Percentiles rank a stretch among this genome's conserved stretches.
These are phyloP conservation scores for Lichenothelia convexa DNA, from an alignment of 495 filamentous ascomycete genomes.

Conservation along the genomic window DNA sequence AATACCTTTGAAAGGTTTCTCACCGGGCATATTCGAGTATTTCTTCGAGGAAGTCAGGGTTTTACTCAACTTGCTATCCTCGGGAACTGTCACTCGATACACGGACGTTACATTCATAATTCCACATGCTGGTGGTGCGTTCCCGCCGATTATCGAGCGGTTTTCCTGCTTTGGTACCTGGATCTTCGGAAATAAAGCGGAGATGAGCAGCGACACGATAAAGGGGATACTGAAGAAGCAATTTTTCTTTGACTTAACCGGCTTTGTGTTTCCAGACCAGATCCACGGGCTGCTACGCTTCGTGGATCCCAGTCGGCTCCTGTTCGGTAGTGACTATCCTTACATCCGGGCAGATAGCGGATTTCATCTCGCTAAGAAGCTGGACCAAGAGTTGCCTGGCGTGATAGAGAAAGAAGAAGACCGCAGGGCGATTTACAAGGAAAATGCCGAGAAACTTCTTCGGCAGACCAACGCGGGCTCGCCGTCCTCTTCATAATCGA, in stretches of 20 bases:
- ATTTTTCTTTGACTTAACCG: constrained; percentile 27
- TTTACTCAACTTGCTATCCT: too few relatives aligned
- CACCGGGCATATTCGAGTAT: too few relatives aligned
- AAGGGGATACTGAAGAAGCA: constrained; percentile 20
- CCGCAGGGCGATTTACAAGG: constrained; percentile 12
- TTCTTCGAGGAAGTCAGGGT: too few relatives aligned
- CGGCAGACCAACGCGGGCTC: too few relatives aligned
- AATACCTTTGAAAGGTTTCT: too few relatives aligned
- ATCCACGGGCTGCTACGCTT: constrained; percentile 11
- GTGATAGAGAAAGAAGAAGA: constrained; percentile 14
- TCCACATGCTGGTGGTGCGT: too few relatives aligned
- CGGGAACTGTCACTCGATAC: too few relatives aligned
- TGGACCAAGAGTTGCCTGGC: constrained; percentile 16
- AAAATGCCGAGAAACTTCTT: too few relatives aligned
- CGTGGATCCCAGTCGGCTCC: constrained; percentile 21
- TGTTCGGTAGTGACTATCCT: constrained; percentile 30
- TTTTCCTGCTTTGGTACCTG: constrained; percentile 18
- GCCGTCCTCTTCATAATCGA: too few relatives aligned
- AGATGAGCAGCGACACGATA: constrained; percentile 1
- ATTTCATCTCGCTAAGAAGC: constrained; percentile 8
- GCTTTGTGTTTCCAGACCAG: constrained; percentile 26
- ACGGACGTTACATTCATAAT: too few relatives aligned
- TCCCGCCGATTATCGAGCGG: too few relatives aligned
- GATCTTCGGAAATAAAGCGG: constrained; percentile 8
- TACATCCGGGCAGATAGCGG: constrained; percentile 5